phyloP scores from a whole-genome alignment of 495 filamentous ascomycete genomes.

The Penicillium pancosmium region DNA sequence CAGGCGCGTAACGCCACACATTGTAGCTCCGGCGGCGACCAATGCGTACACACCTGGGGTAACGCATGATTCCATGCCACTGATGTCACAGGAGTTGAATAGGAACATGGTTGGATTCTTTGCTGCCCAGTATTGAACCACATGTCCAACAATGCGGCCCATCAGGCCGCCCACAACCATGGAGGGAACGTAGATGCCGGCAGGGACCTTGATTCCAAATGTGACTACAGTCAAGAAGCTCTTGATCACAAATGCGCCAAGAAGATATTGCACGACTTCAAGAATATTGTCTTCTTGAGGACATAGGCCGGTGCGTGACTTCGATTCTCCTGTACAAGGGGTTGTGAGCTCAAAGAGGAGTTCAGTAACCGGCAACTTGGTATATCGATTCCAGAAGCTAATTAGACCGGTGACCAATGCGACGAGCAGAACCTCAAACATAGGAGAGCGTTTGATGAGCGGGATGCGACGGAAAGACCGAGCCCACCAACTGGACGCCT shows the following conservation, averaged over 20 bases:
- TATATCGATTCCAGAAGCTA: conserved; percentile 93
- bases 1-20: conserved; percentile 95
- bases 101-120: conserved; percentile 70
- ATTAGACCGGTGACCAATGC: conserved; percentile 80
- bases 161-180: conserved; percentile 97
- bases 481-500: conserved; percentile 89
- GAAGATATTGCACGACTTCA: conserved; percentile 65
- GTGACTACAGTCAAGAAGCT: conserved; percentile 83
- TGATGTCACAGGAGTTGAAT: conserved; percentile 71
- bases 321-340: conserved; percentile 73
- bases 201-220: conserved; percentile 93
- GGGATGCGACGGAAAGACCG: conserved; percentile 81
- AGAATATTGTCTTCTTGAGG: conserved; percentile 76
- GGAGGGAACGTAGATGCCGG: conserved; percentile 95
- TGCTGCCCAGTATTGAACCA: conserved; percentile 80
- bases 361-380: conserved; percentile 86
- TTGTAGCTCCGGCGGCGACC: conserved; percentile 92
- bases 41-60: conserved; percentile 95
- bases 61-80: conserved; percentile 79
- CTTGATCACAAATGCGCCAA: conserved; percentile 86
- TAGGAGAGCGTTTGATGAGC: conserved; percentile 77
- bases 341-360: conserved; percentile 87
- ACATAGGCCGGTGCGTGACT: conserved; percentile 68
- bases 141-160: conserved; percentile 85
- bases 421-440: conserved; percentile 87